Base-by-base conservation (phyloP, 208 protist species). In the Novymonas esmeraldas region DNA sequence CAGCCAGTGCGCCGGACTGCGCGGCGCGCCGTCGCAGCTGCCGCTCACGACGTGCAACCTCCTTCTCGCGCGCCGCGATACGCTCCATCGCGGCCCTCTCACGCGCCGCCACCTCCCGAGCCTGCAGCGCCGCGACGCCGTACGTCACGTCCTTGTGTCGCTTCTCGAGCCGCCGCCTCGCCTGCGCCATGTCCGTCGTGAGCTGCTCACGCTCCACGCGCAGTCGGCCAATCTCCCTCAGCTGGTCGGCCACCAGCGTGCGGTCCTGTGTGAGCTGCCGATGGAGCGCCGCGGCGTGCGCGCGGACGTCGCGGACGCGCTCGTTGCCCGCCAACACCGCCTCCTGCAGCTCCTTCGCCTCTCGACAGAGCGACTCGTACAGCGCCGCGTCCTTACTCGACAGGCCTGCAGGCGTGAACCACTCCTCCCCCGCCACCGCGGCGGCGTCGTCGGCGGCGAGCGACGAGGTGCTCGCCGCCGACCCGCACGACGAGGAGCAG, bases 71-170 rank as follows among this genome's bases (percentile, higher is more conserved):
- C n/a, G 63, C 58, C 41, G 82, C 63, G 31, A 89, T 48, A 0
- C 75, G 70, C 49, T 78, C 66, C 55, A 85, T 52, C 2, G 69
- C 73, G 2, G 70, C 76, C 44, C 60, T 64, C 20, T 83, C 60
- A 4, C 78, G 79, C 7, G 64, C 70, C 3, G 71, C 67, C 5
- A 64, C 76, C 46, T 87, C 73, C 11, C 65, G 77, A 3, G 79
- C 83, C 60, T 79, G 74, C 20, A 95, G 73, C 36, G 87, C 82
- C 2, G 62, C 58, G 6, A 75, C 70, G 10, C 84, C 90, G 64
- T 95, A 92, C 9, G 39, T 52, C 31, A 95, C 79, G 34, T 95
- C 90, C 49, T 82, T 87, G 61, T 83, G 76, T 24, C 87, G 79
- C 71, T 92, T 93, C 41, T 76, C 60, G 24, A 95, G 57, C 31